Conservation (phyloP, 2,329 filamentous ascomycete species). For the Amauroascus verrucosus region DNA sequence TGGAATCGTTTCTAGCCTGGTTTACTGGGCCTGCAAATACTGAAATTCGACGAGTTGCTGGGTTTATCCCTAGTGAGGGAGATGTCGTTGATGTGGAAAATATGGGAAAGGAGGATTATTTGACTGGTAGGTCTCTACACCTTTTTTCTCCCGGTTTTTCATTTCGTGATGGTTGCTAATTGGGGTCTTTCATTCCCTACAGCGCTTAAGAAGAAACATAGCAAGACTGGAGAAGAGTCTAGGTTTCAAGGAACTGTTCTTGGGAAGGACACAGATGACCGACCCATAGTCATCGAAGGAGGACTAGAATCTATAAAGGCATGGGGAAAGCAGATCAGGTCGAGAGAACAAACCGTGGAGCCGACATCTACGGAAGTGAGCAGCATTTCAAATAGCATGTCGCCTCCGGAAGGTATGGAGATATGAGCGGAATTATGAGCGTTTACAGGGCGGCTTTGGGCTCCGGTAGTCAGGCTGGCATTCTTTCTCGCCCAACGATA, state of each 20-base stretch:
- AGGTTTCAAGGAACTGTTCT: slow-evolving; percentile 78
- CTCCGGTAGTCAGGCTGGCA: not conserved
- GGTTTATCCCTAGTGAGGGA: slow-evolving; percentile 51
- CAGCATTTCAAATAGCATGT: slow-evolving; percentile 33
- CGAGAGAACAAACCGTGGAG: slow-evolving; percentile 24
- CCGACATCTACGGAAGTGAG: slow-evolving; percentile 32
- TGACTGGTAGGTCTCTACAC: slow-evolving; percentile 45
- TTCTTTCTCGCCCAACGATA: not conserved
- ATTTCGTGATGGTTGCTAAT: too few relatives aligned
- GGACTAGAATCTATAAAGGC: slow-evolving; percentile 58
- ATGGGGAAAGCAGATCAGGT: slow-evolving; percentile 44
- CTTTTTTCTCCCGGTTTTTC: not conserved
- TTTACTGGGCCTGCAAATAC: slow-evolving; percentile 61
- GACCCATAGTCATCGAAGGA: slow-evolving; percentile 67
- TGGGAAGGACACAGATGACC: slow-evolving; percentile 61
- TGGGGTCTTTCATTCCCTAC: slow-evolving; percentile 12
- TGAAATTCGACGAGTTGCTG: slow-evolving; percentile 72
- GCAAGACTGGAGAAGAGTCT: slow-evolving; percentile 75
- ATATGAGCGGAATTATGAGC: slow-evolving; percentile 21
- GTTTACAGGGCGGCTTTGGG: not conserved
- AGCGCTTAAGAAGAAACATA: slow-evolving; percentile 87
- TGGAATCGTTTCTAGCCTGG: slow-evolving; percentile 72
- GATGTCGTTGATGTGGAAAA: slow-evolving; percentile 39
- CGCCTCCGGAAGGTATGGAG: slow-evolving; percentile 30
- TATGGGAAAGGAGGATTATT: slow-evolving; percentile 58